Evolutionary conservation across 495 filamentous ascomycete genomes (phyloP).

Genomic region (Bacidia rubella): DNA sequence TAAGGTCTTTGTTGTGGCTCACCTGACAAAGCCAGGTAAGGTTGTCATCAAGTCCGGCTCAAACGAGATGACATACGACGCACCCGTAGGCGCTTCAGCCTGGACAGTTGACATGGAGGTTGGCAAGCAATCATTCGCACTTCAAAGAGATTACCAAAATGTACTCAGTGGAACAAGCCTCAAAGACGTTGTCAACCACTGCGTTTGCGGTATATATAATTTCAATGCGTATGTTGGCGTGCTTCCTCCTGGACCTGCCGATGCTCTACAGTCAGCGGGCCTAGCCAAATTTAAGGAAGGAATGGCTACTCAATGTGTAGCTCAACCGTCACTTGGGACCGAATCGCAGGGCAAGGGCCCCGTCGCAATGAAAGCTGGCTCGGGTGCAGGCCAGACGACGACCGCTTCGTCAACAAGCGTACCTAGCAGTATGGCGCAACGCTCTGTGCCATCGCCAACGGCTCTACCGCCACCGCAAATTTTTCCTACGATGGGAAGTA

Average conservation of each 20-base stretch:
- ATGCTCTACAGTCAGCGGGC: constrained; percentile 9
- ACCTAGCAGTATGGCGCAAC: neutral
- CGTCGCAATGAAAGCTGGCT: neutral
- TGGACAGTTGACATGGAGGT: constrained; percentile 40
- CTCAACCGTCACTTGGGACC: constrained; percentile 9
- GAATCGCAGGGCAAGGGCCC: neutral
- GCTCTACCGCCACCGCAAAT: neutral
- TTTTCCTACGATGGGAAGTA: neutral
- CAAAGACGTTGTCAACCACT: constrained; percentile 37
- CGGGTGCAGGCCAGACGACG: too few species aligned
- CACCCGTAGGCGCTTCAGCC: constrained; percentile 37
- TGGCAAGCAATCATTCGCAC: constrained; percentile 38
- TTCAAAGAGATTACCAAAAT: constrained; percentile 30
- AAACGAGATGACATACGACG: constrained; percentile 32
- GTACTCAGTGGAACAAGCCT: constrained; percentile 40
- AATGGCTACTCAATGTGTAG: constrained; percentile 7
- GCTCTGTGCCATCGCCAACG: neutral
- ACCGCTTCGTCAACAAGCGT: neutral
- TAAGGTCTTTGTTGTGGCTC: constrained; percentile 31
- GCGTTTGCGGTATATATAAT: constrained; percentile 49
- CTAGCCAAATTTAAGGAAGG: constrained; percentile 7
- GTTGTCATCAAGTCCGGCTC: constrained; percentile 37
- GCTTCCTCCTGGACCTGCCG: constrained; percentile 10
- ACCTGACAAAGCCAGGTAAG: constrained; percentile 5
- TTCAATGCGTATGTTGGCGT: constrained; percentile 42